Percentiles rank a stretch among this genome's conserved stretches.
These are phyloP conservation scores for Acanthamoeba lenticulata DNA, from an alignment of 208 protist species.

Conservation along the genomic window DNA sequence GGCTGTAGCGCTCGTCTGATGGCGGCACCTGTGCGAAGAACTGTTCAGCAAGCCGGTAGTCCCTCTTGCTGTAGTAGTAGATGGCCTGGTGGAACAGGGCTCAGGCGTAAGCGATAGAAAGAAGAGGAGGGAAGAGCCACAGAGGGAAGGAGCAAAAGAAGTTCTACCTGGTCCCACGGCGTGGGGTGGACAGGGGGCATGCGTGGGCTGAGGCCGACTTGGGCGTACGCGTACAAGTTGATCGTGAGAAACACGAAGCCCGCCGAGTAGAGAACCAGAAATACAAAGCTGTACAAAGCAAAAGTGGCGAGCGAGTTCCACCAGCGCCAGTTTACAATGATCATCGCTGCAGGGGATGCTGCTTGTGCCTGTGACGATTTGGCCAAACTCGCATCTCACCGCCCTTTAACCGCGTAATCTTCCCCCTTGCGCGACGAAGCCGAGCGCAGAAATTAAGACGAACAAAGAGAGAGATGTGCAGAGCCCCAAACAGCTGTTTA, in stretches of 20 bases:
- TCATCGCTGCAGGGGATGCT: not conserved
- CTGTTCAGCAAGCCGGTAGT: conserved; percentile 42
- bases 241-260: conserved; percentile 42
- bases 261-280: conserved; percentile 7
- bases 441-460: not conserved
- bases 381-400: not conserved
- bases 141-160: not conserved
- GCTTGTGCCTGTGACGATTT: not conserved
- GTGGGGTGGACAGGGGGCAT: conserved; percentile 4
- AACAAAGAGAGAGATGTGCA: not conserved
- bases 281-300: conserved; percentile 4
- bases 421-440: not conserved
- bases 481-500: no score
- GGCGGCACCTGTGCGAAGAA: conserved; percentile 62
- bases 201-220: not conserved
- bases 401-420: no score
- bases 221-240: conserved; percentile 41
- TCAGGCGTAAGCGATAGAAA: not conserved
- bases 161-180: not conserved
- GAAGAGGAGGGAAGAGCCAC: not conserved
- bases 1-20: conserved; percentile 25
- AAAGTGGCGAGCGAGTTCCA: not conserved
- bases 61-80: conserved; percentile 22
- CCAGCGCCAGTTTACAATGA: not conserved
- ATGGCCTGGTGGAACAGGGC: not conserved